Conservation (phyloP, 495 filamentous ascomycete genomes). For the Chlorociboria aeruginascens region DNA sequence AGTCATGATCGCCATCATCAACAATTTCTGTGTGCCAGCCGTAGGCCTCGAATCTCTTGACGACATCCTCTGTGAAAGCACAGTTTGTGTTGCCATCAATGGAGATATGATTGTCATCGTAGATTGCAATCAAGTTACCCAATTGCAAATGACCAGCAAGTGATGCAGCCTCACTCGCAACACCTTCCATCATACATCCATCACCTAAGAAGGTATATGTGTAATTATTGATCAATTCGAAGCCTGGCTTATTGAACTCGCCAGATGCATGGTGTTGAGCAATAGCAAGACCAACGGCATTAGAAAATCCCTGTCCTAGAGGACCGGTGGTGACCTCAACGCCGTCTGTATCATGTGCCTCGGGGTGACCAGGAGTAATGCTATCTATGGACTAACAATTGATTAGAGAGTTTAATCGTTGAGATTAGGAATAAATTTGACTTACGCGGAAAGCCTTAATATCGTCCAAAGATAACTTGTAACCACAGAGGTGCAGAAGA, state of each 20-base stretch:
- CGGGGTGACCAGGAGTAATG: constrained; percentile 94
- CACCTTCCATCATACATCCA: constrained; percentile 97
- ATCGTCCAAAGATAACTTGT: constrained; percentile 73
- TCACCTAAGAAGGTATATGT: constrained; percentile 96
- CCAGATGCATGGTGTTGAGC: constrained; percentile 84
- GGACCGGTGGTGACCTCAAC: constrained; percentile 97
- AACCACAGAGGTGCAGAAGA: constrained; percentile 93
- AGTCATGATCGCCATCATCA: constrained; percentile 81
- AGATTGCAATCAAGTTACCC: constrained; percentile 92
- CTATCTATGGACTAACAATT: constrained; percentile 47
- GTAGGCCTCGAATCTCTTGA: constrained; percentile 92
- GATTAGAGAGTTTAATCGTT: not conserved
- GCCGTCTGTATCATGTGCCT: constrained; percentile 91
- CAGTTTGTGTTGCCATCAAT: constrained; percentile 86
- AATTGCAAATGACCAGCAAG: constrained; percentile 92
- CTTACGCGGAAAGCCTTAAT: constrained; percentile 90
- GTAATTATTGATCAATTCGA: constrained; percentile 86
- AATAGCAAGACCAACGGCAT: constrained; percentile 93
- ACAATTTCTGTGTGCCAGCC: constrained; percentile 91
- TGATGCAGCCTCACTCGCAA: constrained; percentile 86
- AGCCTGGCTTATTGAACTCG: constrained; percentile 95
- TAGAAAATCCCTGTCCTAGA: constrained; percentile 89
- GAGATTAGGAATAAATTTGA: constrained; percentile 11
- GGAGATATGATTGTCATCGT: constrained; percentile 98
- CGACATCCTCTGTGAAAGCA: constrained; percentile 95